Base-by-base conservation (phyloP, 2,329 filamentous ascomycete genomes). In the Zymoseptoria tritici region DNA sequence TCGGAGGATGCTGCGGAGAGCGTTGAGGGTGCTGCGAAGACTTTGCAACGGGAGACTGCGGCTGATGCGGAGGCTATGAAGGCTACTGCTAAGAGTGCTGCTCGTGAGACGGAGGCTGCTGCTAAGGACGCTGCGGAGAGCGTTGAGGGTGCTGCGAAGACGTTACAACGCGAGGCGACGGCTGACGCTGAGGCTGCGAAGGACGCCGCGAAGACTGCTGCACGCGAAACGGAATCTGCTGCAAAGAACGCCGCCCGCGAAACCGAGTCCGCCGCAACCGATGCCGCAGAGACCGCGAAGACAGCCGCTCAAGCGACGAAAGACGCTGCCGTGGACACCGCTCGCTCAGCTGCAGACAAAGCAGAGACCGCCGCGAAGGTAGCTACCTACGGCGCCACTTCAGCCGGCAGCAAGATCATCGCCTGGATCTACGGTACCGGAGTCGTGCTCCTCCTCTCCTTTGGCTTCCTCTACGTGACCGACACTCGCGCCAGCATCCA, bases 401-500 rank as follows among this genome's bases (percentile, higher is more conserved):
- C 77, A 3, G 65, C 75, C 0, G 72, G 74, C 26, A 79, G 77
- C 2, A 75, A 78, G 52, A 66, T 80, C 13, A 78, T 78, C 63
- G 82, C 81, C 67, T 60, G 81, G 60, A 61, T 83, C 46, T 80
- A 79, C 60, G 82, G 83, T 54, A 81, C 83, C 20, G 77, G 82
- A 1, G 67, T 87, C 50, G 74, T 80, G 1, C 65, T 86, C 5
- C 74, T 72, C 7, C 68, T 78, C 20, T 71, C 72, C 26, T 75
- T 77, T 54, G 77, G 75, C 59, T 82, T 80, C 66, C 74, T 81
- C 60, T 82, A 82, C 66, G 67, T 76, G 57, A 82, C 80, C 55
- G 81, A 83, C 64, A 82, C 80, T 2, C 79, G 81, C 59, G 79
- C 80, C 5, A 77, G 78, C 66, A 69, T 82, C 22, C 81, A 83